A percentile compares a stretch with the other conserved stretches of the same genome.
phyloP scores from a whole-genome alignment of 495 filamentous ascomycete species.

The Bacidia rubella region DNA sequence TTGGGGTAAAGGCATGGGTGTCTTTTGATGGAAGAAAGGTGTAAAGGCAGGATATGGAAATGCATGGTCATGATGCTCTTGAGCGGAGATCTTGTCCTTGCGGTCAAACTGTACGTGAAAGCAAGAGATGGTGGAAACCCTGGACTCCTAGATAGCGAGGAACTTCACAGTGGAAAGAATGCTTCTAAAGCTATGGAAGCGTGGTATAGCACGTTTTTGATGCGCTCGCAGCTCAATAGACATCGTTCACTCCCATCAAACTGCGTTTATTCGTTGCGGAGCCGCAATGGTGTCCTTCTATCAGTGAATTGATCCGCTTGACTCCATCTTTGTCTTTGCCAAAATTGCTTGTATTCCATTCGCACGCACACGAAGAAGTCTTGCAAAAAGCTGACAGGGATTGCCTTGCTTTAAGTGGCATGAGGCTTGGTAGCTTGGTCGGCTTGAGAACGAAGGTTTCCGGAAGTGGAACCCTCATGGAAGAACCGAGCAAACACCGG shows the following conservation, averaged over 20 bases:
- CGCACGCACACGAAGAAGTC: no score
- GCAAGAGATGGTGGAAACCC: no score
- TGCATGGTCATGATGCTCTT: not conserved
- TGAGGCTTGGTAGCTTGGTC: constrained; percentile 53
- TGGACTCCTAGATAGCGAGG: no score
- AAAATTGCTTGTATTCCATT: no score
- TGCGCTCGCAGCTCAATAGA: no score
- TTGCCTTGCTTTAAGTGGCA: constrained; percentile 8
- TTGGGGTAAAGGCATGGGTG: constrained; percentile 69
- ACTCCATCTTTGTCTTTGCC: no score
- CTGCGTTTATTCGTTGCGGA: not conserved
- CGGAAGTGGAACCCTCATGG: constrained; percentile 57
- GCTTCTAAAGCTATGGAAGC: not conserved
- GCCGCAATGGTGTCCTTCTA: not conserved
- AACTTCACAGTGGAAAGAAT: no score
- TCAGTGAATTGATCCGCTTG: no score
- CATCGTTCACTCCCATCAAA: not conserved
- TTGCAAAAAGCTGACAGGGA: no score
- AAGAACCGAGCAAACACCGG: constrained; percentile 89
- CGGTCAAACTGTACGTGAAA: no score
- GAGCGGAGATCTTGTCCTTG: no score
- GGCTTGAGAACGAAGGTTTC: constrained; percentile 82
- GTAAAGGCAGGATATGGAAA: not conserved
- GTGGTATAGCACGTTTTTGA: no score
- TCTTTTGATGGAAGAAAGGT: constrained; percentile 39